Evolutionary conservation across 148 eudicot species (phyloP), one percentile per base, ranked within the genome.

Genomic region (Agrostemma githago): DNA sequence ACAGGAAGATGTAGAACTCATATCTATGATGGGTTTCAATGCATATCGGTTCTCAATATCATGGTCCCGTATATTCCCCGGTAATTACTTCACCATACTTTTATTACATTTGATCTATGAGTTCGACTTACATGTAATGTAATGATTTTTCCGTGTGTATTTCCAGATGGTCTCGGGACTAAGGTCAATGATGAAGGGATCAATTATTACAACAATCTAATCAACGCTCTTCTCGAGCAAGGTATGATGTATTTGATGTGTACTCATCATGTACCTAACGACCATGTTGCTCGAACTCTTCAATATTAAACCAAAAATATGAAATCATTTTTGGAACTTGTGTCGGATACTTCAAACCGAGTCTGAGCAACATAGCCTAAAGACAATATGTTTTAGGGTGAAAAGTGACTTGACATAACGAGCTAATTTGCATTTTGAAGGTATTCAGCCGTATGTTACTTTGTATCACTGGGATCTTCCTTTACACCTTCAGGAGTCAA

Each of bases 401-500:
- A 20, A 34, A 42, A 17, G 26, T 21, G 58, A 68, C 41, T 5
- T 71, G n/a, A 85, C 74, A 11, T 71, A 2, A n/a, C 21, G 20
- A 62, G 17, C 66, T 75, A 15, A 43, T 48, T 51, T 76, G 81
- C 71, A 57, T 48, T 48, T 76, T 82, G 73, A 85, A 91, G 93
- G 93, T 77, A 86, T 91, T 76, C 82, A 84, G 78, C 97, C 97
- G 58, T 91, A 72, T 81, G 84, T 78, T 48, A 91, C 97, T 70
- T 79, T 89, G 72, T 89, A 88, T 76, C 97, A 91, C 75, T 91
- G 97, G 97, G 97, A 91, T 86, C 90, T 91, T 82, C 97, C 97
- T 58, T 80, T 85, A 64, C 83, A 86, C 80, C 93, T 91, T 80
- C 76, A 87, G 58, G 87, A 91, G 80, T 78, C 88, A n/a, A 82